Percentiles rank a stretch among this genome's conserved stretches.
Evolutionary conservation across 495 filamentous ascomycete genomes (phyloP).

Genomic region (Penicillium parvum): DNA sequence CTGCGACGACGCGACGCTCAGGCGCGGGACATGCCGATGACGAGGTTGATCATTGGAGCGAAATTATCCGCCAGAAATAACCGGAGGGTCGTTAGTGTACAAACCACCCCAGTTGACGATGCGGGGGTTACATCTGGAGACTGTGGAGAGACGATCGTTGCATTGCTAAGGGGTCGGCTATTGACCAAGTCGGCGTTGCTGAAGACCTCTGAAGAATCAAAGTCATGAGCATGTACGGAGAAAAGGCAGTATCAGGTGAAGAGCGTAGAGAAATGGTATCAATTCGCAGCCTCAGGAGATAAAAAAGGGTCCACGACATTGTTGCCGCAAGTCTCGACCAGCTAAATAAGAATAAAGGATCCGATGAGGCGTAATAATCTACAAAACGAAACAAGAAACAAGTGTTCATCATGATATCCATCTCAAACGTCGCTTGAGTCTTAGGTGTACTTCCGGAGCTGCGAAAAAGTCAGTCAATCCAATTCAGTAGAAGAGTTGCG

Average conservation of each 20-base stretch:
- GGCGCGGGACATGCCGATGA: background rate
- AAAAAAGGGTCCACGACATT: background rate
- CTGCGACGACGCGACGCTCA: background rate
- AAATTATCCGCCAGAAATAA: background rate
- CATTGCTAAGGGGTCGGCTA: constrained; percentile 14
- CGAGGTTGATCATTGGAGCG: constrained; percentile 5
- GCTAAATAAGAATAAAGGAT: constrained; percentile 5
- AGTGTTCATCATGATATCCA: constrained; percentile 17
- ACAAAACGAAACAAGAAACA: constrained; percentile 21
- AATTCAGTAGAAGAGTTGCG: background rate
- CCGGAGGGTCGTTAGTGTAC: background rate
- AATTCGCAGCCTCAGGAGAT: constrained; percentile 11
- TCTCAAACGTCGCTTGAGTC: constrained; percentile 2
- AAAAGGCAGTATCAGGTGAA: too few relatives aligned
- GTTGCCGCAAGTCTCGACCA: background rate
- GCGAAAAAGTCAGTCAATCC: background rate
- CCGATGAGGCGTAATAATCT: constrained; percentile 20
- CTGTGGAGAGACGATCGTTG: constrained; percentile 16
- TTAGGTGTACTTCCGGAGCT: constrained; percentile 48
- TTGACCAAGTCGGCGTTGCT: too few relatives aligned
- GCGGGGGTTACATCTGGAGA: constrained; percentile 25
- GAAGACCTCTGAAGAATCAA: too few relatives aligned
- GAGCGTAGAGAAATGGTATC: constrained; percentile 25
- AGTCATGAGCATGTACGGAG: too few relatives aligned
- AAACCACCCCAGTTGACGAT: background rate